Base-by-base conservation (phyloP, 495 filamentous ascomycete genomes). In the Aspergillus sclerotiicarbonarius region DNA sequence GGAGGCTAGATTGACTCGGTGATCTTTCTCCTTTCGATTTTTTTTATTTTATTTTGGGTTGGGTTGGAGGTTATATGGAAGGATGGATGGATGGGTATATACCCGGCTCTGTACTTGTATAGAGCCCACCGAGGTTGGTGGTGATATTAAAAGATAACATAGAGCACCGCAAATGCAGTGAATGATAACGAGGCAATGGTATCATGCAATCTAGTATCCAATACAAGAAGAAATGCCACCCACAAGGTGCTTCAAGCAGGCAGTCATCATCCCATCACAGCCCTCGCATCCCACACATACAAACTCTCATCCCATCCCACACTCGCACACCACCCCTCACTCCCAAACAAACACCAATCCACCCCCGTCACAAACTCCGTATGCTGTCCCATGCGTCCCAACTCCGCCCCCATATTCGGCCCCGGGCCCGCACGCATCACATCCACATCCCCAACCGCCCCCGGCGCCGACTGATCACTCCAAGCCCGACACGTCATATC, bases 281-380 rank as follows among this genome's bases (percentile, higher is more conserved):
- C 81, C 54, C 87, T 82, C 37, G 91, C 90, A 80, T 98, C 94
- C 92, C 92, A 98, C 9, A 97, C 84, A 67, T 92, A 80, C 32
- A 98, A 75, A 61, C 85, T 81, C 73, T 96, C 90, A 72, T 98
- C 94, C 95, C 95, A 98, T 0, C 90, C 91, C 7, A 86, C 87
- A 67, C 87, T 94, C 9, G 94, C 94, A 71, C 89, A 90, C 95
- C 95, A 98, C 4, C 95, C 94, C 61, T 96, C 93, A 16, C 82
- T 85, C 6, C 94, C 94, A 70, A 98, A 98, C 31, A 98, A 70
- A 74, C 94, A 97, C 94, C 94, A 98, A 67, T 98, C 94, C 9
- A 97, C 90, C 16, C 94, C 94, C n/a, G 90, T 96, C 30, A 86
- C 91, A 70, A 98, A 98, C 76, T 98, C 94, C 1, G 92, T 95